These are phyloP conservation scores for Ophiostoma tasmaniense DNA, from an alignment of 2,329 filamentous ascomycete genomes.

Conservation along the genomic window DNA sequence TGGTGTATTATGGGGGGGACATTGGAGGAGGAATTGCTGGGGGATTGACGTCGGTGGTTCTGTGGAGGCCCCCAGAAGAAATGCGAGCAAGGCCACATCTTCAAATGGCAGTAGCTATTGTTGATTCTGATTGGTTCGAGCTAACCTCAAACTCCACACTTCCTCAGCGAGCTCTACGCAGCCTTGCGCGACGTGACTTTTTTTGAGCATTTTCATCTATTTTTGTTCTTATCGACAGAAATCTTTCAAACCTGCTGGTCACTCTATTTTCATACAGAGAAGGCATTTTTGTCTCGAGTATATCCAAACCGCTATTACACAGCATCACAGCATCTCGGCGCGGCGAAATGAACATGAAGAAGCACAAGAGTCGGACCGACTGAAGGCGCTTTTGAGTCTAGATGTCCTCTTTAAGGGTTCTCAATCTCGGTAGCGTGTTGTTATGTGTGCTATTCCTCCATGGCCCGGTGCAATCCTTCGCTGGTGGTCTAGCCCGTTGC, in stretches of 20 bases:
- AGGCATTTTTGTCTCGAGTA: no score
- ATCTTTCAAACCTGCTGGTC: background rate
- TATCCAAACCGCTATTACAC: no score
- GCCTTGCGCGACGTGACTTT: background rate
- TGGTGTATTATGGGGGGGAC: no score
- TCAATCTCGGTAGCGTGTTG: background rate
- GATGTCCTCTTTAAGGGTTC: background rate
- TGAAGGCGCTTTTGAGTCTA: background rate
- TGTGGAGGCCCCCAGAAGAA: background rate
- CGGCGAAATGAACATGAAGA: background rate
- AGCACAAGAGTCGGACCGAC: background rate
- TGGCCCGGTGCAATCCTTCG: background rate
- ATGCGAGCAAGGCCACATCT: background rate
- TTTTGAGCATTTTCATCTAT: background rate
- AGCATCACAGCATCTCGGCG: background rate
- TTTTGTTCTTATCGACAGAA: background rate
- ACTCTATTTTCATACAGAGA: no score
- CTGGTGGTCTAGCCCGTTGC: background rate
- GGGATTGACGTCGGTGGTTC: constrained; percentile 8
- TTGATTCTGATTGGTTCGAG: background rate
- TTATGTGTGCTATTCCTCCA: background rate
- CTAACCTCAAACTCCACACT: background rate
- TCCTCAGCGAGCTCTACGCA: background rate
- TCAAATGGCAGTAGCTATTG: background rate
- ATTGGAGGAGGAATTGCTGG: background rate